Base-by-base conservation (phyloP, 139 green algal genomes). In the Mychonastes homosphaera region DNA sequence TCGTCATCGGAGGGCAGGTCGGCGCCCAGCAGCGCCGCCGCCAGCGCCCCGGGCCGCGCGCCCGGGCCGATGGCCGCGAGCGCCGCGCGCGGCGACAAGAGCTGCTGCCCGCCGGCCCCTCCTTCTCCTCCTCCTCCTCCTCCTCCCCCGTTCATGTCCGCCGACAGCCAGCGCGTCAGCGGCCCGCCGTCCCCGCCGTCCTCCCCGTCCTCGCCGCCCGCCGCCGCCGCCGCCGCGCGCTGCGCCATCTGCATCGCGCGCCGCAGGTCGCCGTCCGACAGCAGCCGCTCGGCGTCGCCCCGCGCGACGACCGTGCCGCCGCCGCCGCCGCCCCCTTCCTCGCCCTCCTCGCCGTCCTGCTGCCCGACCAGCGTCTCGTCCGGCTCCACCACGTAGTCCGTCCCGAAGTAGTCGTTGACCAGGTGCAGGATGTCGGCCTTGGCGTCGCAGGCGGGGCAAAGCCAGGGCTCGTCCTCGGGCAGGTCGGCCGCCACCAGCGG, bases 401-500 rank as follows among this genome's bases (percentile, higher is more conserved):
- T 76, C 28, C 64, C 78, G 59, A 80, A 85, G 45, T 76, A 75
- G 35, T 80, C 69, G 56, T 87, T 87, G 59, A 87, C 72, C 15
- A 75, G 49, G 4, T 69, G 34, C 28, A 84, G 44, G 19, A 84
- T 83, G 62, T 86, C 76, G 19, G 80, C 83, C 77, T 92, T 92
- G 69, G 70, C 77, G 56, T 86, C 72, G 58, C 84, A 92, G 0
- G 84, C 73, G 29, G 79, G 77, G 67, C 84, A 92, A 3, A 92
- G 79, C 84, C 84, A 92, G 40, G 73, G 74, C 47, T 89, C 79
- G 44, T 90, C 84, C 63, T 84, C 79, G 0, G 58, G 49, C 45
- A 90, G 65, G 18, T 79, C 70, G 0, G 69, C 69, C 21, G 56
- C 43, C 32, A 79, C 63, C 18, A 92, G 15, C 6, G 71, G 70